Conservation (phyloP, 805 yeast genomes). For the Sungouiozyma intestinalis region DNA sequence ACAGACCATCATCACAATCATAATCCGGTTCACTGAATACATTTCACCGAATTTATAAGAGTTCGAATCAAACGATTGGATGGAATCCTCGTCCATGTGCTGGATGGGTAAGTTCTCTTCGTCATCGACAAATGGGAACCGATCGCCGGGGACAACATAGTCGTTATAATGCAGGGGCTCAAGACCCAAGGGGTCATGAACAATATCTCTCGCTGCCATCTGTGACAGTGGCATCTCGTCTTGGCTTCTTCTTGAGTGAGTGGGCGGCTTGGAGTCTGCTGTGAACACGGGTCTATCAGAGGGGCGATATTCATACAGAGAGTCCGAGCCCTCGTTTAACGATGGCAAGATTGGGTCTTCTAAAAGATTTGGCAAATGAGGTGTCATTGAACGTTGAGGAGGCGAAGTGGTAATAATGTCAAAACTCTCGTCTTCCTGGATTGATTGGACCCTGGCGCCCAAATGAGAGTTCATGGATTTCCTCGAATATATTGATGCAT, state of each 20-base stretch:
- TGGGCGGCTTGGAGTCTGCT: not conserved
- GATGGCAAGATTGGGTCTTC: not conserved
- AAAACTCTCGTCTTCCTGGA: not conserved
- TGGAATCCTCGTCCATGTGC: conserved; percentile 9
- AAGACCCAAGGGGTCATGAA: not conserved
- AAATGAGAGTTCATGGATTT: not conserved
- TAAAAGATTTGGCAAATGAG: not conserved
- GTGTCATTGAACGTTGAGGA: not conserved
- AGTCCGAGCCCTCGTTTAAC: not conserved
- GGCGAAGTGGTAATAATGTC: not conserved
- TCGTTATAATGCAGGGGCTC: not conserved
- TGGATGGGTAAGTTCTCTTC: conserved; percentile 7
- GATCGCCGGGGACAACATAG: not conserved
- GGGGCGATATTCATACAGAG: not conserved
- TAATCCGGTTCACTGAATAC: conserved; percentile 16
- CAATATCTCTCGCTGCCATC: not conserved
- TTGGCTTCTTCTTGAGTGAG: not conserved
- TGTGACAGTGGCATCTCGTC: not conserved
- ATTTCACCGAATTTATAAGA: conserved; percentile 12
- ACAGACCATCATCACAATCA: conserved; percentile 12
- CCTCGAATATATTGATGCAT: not conserved
- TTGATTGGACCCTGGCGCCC: not conserved
- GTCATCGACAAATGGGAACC: not conserved
- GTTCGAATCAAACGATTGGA: conserved; percentile 17
- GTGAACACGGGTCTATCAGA: not conserved